phyloP scores from a whole-genome alignment of 257 asterid genomes.

The Solanum tarapatanum region DNA sequence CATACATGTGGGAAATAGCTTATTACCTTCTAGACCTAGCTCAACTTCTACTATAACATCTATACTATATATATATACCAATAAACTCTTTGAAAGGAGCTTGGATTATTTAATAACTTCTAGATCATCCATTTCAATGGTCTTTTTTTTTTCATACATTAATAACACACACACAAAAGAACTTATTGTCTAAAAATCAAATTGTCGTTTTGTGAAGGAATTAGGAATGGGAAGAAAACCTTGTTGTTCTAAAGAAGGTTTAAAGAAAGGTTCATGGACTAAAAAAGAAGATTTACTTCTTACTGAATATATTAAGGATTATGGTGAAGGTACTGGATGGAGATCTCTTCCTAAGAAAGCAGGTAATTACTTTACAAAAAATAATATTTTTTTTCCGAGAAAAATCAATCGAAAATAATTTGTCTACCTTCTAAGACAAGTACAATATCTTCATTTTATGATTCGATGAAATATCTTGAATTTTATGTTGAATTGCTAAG shows the following conservation, averaged over 20 bases:
- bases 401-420: too few species aligned
- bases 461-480: too few species aligned
- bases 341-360: neutral
- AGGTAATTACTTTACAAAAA: neutral
- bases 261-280: neutral
- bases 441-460: neutral
- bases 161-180: neutral
- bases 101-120: neutral
- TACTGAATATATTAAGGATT: neutral
- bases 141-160: neutral
- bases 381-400: too few species aligned
- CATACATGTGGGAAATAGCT: neutral
- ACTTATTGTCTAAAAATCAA: neutral
- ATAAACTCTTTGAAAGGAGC: neutral
- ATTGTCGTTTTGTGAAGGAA: neutral
- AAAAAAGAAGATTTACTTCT: neutral
- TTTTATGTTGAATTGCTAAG: neutral
- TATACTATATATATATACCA: neutral
- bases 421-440: too few species aligned
- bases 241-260: neutral
- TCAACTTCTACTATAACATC: neutral
- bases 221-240: neutral
- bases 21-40: neutral
- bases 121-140: neutral
- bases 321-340: neutral